Conservation (phyloP, 805 yeast genomes). For the Schwanniomyces yamadae region DNA sequence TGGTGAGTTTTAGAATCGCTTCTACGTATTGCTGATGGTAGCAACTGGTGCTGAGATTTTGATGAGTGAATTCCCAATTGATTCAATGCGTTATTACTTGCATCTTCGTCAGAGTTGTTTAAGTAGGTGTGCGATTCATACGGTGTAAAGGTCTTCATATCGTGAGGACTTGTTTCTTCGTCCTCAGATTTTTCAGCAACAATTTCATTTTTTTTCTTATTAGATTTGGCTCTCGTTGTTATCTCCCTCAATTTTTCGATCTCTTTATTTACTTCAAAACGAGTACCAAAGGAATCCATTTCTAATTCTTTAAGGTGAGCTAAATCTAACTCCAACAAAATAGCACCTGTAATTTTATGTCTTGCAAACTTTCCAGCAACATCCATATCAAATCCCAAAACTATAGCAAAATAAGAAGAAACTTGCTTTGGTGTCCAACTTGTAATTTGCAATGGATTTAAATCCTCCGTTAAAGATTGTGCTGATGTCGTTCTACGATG, state of each 20-base stretch:
- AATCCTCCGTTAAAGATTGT: conserved; percentile 21
- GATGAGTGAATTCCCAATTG: too few species aligned
- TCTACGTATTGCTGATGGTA: conserved; percentile 40
- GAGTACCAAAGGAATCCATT: conserved; percentile 88
- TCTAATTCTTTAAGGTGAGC: conserved; percentile 88
- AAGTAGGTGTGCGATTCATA: conserved; percentile 7
- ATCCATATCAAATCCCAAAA: conserved; percentile 67
- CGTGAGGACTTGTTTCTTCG: conserved; percentile 10
- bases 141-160: conserved; percentile 9
- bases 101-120: conserved; percentile 22
- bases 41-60: conserved; percentile 22
- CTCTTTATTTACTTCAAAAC: conserved; percentile 88
- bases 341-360: conserved; percentile 87
- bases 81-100: neutral
- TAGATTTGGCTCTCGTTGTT: conserved; percentile 21
- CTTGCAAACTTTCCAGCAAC: conserved; percentile 78
- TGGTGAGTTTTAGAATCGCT: conserved; percentile 28
- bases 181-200: conserved; percentile 9
- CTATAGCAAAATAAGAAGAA: conserved; percentile 65
- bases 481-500: conserved; percentile 11
- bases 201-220: conserved; percentile 29
- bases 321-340: conserved; percentile 80
- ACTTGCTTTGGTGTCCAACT: conserved; percentile 89
- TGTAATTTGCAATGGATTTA: conserved; percentile 50
- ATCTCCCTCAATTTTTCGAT: conserved; percentile 62